Base-by-base conservation (phyloP, 139 green algal species). In the Ostreobium quekettii region DNA sequence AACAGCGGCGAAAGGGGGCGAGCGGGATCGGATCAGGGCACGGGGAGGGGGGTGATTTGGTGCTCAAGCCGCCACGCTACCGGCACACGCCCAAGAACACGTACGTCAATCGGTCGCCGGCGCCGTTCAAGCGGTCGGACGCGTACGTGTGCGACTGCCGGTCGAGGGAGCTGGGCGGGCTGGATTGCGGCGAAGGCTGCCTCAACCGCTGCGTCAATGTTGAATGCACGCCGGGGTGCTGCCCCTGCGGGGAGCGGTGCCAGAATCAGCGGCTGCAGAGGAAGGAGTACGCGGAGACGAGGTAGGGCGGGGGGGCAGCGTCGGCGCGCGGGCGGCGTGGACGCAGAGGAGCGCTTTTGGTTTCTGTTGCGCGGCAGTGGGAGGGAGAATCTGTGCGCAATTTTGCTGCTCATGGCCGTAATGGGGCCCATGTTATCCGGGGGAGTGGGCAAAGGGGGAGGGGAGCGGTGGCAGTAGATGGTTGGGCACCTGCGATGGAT, bases 181-280 rank as follows among this genome's bases (percentile, higher is more conserved):
- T 26, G 11, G 59, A 35, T 19, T 73, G 66, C 58, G 59, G 19
- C 19, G 74, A 70, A n/a, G 31, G 37, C 39, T 79, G 74, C 36
- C 63, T 77, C n/a, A 79, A 79, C 28, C 46, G 71, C 3, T 29
- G 47, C 1, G 22, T 71, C 3, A 42, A 69, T 48, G 70, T 61
- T 22, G 74, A 79, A 38, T 79, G 74, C 64, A 66, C 49, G 3
- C 33, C 60, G 3, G 35, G 37, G 1, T 70, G 35, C 36, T 79
- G 74, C 42, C 59, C 70, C 1, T 73, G 60, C 33, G 70, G 74
- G 26, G 47, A 69, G 15, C 31, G 8, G 4, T 79, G 74, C 48
- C 48, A 48, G 22, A 79, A 79, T 46, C 74, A 76, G 47, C 38
- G 57, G 29, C 61, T 81, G 56, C 72, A 78, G 66, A 31, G 22